These are phyloP conservation scores for Penicillium flavigenum DNA, from an alignment of 495 filamentous ascomycete species.

Conservation along the genomic window DNA sequence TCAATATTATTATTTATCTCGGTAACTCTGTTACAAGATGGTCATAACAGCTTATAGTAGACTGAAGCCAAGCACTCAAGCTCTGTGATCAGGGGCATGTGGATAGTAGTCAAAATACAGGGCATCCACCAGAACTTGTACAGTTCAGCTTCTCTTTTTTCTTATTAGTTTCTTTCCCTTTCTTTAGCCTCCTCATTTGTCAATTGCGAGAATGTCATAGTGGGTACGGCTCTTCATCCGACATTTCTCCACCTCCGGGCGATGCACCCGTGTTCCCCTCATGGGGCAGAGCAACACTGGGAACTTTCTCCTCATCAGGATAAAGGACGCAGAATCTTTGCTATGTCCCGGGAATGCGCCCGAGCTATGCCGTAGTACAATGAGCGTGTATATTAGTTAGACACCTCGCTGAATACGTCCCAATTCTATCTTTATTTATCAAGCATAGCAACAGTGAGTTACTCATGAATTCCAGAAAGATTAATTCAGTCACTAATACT, in stretches of 20 bases:
- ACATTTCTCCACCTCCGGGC: conserved; percentile 12
- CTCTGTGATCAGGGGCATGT: background rate
- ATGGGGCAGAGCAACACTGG: conserved; percentile 11
- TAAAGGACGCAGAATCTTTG: conserved; percentile 8
- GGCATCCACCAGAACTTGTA: background rate
- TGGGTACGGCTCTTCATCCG: conserved; percentile 14
- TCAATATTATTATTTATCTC: background rate
- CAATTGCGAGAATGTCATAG: background rate
- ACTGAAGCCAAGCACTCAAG: background rate
- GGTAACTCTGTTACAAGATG: background rate
- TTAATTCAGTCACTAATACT: background rate
- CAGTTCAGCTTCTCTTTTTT: background rate
- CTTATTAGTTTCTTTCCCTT: background rate
- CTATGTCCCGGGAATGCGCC: conserved; percentile 9
- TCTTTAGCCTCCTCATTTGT: background rate
- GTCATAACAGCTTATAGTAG: background rate
- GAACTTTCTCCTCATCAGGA: conserved; percentile 13
- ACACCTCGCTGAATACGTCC: background rate
- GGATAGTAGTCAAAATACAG: background rate
- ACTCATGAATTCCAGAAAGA: background rate
- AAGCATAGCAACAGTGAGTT: conserved; percentile 8
- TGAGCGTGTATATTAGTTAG: conserved; percentile 4
- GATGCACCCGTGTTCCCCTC: conserved; percentile 14
- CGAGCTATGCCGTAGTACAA: background rate
- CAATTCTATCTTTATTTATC: background rate